Evolutionary conservation across 179 eudicot genomes (phyloP), one percentile per base, ranked within the genome.

Genomic region (Silene coronaria): DNA sequence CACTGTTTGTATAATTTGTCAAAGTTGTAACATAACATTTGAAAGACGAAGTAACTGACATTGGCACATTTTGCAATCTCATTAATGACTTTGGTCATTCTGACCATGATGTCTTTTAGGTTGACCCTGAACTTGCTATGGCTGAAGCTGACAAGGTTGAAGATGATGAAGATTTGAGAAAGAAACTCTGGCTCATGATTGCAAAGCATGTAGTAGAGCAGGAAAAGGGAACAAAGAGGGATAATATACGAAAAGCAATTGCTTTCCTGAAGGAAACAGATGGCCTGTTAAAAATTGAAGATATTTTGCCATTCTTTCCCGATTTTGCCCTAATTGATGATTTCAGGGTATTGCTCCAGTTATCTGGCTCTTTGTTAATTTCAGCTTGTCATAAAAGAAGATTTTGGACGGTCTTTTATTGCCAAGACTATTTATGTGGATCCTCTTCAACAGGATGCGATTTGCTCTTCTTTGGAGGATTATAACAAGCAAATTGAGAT

Each of bases 101-200:
- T 70, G 73, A 72, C 75, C 10, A 24, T 73, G 30, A 76, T 77
- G 26, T 85, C 64, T 16, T 36, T 64, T 82, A 95, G 99, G 92
- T 95, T 82, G 97, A 92, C 71, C 89, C 97, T 62, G 97, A 95
- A 85, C 99, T 95, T 84, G 99, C 99, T 28, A 95, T 88, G 92
- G 99, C 97, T 64, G 99, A 95, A 87, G 99, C 99, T 67, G 97
- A 95, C 83, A 95, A 95, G 83, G 99, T 93, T 79, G 97, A 95
- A 85, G 97, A 92, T 87, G 99, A 95, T 75, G 97, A 92, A 80
- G 99, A 95, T 81, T 88, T 92, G 67, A 85, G 97, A 79, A 95
- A 95, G 81, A 95, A 93, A 77, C 88, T 95, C 28, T 95, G 99
- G 99, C 93, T 95, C 32, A 92, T 95, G 99, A 93, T 95, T 82